Base-by-base conservation (phyloP, 495 filamentous ascomycete genomes). In the Xylaria palmicola region DNA sequence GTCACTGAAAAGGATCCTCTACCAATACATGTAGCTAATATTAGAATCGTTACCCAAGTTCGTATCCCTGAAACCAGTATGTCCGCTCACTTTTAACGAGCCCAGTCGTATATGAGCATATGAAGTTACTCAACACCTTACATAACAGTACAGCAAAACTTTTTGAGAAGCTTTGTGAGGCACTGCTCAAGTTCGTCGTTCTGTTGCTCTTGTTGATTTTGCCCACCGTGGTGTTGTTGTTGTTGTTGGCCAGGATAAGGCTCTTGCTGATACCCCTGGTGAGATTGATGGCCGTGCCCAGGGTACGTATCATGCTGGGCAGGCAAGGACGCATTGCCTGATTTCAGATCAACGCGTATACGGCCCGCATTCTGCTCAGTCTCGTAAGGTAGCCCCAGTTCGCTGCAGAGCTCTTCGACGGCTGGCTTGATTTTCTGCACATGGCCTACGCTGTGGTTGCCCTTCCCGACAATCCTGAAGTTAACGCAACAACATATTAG, bases 401-500 rank as follows among this genome's bases (percentile, higher is more conserved):
- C 88, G 10, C 75, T 82, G 71, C 92, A 96, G 48, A 98, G 75
- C 65, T 89, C 79, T 74, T 97, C 93, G 17, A 98, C 93, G 27
- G 87, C 80, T 6, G 94, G 94, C 73, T 93, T 97, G 69, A 98
- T 85, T 78, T 94, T 97, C 70, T 94, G 88, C 43, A 97, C 80
- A 65, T 90, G 86, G 59, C 85, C 80, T 2, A 72, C 77, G 27
- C 86, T 90, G 75, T 98, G 95, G 74, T 93, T 94, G 3, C 94
- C 94, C 75, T 91, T 96, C 44, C 94, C 94, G 22, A 98, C 95
- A 70, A 98, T 97, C 49, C 75, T 74, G 52, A 72, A 70, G 10
- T 6, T 26, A 37, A n/a, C 9, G 13, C 30, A n/a, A 20, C 4
- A 30, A 15, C 12, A 13, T 6, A 22, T 39, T 30, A 51, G 51